phyloP scores from a whole-genome alignment of 495 filamentous ascomycete species.

The Podospora pseudopauciseta region DNA sequence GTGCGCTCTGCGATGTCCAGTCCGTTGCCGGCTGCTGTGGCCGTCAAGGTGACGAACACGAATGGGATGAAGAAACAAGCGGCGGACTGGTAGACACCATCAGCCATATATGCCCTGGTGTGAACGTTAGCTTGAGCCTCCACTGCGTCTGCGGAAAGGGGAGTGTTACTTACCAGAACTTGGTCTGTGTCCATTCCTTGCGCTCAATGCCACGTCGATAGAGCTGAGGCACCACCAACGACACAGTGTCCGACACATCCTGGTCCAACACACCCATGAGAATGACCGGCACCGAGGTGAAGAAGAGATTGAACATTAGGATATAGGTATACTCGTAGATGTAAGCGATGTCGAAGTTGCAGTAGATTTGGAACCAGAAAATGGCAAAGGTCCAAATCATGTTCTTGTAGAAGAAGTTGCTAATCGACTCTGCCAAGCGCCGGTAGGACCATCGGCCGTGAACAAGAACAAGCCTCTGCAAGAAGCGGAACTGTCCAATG shows the following conservation, averaged over 20 bases:
- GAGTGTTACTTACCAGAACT: conserved; percentile 75
- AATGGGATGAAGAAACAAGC: conserved; percentile 92
- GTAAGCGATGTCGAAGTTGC: conserved; percentile 92
- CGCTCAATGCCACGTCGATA: conserved; percentile 96
- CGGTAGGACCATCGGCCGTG: conserved; percentile 97
- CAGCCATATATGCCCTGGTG: conserved; percentile 83
- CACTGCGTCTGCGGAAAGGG: not conserved
- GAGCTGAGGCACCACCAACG: conserved; percentile 88
- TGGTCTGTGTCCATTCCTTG: conserved; percentile 92
- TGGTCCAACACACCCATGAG: conserved; percentile 97
- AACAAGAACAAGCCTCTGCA: conserved; percentile 86
- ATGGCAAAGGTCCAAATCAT: conserved; percentile 96
- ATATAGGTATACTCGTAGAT: conserved; percentile 98
- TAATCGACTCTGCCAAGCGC: conserved; percentile 85
- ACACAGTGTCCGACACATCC: conserved; percentile 91
- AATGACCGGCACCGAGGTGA: conserved; percentile 92
- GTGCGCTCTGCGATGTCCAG: conserved; percentile 68
- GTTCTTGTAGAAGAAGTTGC: conserved; percentile 99
- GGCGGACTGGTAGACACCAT: conserved; percentile 91
- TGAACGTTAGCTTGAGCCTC: conserved; percentile 1
- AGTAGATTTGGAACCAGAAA: conserved; percentile 97
- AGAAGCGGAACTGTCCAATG: conserved; percentile 94
- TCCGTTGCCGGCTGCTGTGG: conserved; percentile 64
- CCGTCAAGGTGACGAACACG: conserved; percentile 65
- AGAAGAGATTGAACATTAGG: conserved; percentile 90